A percentile compares a stretch with the other conserved stretches of the same genome.
Conservation (phyloP, 495 filamentous ascomycete species). For the Cercophora newfieldiana region DNA sequence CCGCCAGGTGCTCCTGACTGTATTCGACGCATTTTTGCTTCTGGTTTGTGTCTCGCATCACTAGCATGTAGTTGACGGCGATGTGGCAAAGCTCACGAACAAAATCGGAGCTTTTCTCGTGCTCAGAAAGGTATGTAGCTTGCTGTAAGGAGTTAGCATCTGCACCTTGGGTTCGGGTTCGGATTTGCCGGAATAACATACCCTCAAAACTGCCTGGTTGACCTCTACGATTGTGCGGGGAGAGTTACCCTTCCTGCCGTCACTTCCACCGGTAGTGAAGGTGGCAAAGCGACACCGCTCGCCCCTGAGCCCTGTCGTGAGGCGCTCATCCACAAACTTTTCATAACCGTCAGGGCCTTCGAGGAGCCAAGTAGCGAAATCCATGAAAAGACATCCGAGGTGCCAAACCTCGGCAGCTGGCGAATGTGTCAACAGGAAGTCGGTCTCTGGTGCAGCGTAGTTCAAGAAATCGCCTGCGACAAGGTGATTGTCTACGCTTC, state of each 20-base stretch:
- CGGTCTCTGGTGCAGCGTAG: slow-evolving; percentile 10
- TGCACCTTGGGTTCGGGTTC: background rate
- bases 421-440: slow-evolving; percentile 3
- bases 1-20: background rate
- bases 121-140: background rate
- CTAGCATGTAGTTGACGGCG: slow-evolving; percentile 13
- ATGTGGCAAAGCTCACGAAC: slow-evolving; percentile 8
- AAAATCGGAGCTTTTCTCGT: background rate
- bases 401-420: slow-evolving; percentile 11
- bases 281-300: slow-evolving; percentile 2
- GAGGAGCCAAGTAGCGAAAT: slow-evolving; percentile 3
- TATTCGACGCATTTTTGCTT: slow-evolving; percentile 3
- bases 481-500: slow-evolving; percentile 1
- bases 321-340: background rate
- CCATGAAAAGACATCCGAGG: slow-evolving; percentile 9
- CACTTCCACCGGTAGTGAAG: background rate
- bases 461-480: background rate
- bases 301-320: background rate
- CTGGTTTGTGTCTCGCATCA: slow-evolving; percentile 9
- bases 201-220: background rate
- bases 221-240: background rate
- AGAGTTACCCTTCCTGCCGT: background rate
- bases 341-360: slow-evolving; percentile 5
- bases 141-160: background rate
- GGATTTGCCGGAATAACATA: background rate